phyloP scores from a whole-genome alignment of 2,329 filamentous ascomycete species.

The Aspergillus hortae region DNA sequence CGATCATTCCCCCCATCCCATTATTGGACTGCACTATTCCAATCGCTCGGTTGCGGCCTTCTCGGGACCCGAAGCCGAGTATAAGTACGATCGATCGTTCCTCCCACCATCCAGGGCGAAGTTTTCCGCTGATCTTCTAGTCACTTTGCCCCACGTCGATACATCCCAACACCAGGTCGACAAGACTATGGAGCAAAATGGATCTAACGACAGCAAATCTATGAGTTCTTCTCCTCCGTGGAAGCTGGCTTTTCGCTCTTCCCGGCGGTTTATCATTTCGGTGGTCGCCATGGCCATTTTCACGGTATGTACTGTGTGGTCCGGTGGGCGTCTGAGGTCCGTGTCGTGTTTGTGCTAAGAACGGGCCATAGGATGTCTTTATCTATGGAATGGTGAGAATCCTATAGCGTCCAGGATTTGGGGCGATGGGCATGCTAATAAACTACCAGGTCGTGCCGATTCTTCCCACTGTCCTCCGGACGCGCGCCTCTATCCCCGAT shows the following conservation, averaged over 20 bases:
- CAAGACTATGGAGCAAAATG: background rate
- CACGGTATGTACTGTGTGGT: conserved; percentile 27
- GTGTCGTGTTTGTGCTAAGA: background rate
- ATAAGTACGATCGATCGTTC: background rate
- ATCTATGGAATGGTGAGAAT: conserved; percentile 35
- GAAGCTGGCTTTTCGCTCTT: conserved; percentile 33
- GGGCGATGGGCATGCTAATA: background rate
- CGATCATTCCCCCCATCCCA: background rate
- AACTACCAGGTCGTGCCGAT: conserved; percentile 59
- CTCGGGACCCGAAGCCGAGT: background rate
- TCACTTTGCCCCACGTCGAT: background rate
- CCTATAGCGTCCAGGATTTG: no score
- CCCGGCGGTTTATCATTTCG: conserved; percentile 36
- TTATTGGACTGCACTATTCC: background rate
- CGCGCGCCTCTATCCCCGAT: conserved; percentile 26
- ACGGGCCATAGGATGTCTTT: conserved; percentile 33
- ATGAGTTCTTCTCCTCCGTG: conserved; percentile 12
- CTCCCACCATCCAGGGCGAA: background rate
- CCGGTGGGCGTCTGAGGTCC: background rate
- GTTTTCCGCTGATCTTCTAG: no score
- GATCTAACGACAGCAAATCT: background rate
- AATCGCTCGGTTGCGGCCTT: background rate
- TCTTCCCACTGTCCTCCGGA: conserved; percentile 60
- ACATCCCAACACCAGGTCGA: background rate
- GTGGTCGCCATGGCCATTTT: conserved; percentile 41